Evolutionary conservation across 768 basidiomycete genomes (phyloP).

Genomic region (Floccularia luteovirens): DNA sequence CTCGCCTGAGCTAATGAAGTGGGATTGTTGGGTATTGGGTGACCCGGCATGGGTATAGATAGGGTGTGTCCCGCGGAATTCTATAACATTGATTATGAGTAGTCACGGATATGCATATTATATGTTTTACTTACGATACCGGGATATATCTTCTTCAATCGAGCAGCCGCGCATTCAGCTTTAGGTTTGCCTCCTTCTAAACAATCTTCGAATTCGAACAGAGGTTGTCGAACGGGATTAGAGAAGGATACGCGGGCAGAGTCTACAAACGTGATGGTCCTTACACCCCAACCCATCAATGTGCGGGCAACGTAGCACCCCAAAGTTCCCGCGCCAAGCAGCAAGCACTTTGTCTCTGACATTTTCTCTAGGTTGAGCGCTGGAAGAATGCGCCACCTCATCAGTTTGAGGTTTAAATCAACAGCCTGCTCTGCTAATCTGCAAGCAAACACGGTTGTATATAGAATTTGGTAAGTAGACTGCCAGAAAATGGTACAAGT

Average conservation of each 20-base stretch:
- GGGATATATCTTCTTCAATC: slow-evolving; percentile 84
- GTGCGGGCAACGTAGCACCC: slow-evolving; percentile 94
- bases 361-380: slow-evolving; percentile 84
- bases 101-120: background rate
- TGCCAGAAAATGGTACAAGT: background rate
- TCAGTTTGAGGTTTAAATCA: slow-evolving; percentile 95
- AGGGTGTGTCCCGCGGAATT: slow-evolving; percentile 75
- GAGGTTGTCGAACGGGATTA: slow-evolving; percentile 94
- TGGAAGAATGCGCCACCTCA: slow-evolving; percentile 96
- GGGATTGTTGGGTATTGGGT: slow-evolving; percentile 63
- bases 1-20: slow-evolving; percentile 46
- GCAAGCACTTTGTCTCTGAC: slow-evolving; percentile 67
- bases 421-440: slow-evolving; percentile 95
- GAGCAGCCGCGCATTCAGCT: slow-evolving; percentile 82
- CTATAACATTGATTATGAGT: slow-evolving; percentile 27
- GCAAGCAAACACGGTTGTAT: background rate
- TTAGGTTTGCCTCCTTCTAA: slow-evolving; percentile 90
- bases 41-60: slow-evolving; percentile 95
- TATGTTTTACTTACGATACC: slow-evolving; percentile 61
- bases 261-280: slow-evolving; percentile 90
- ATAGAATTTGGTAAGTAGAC: background rate
- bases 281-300: slow-evolving; percentile 96
- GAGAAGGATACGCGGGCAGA: slow-evolving; percentile 91
- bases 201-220: slow-evolving; percentile 95
- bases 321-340: slow-evolving; percentile 93